Evolutionary conservation across 2,329 filamentous ascomycete species (phyloP).

Genomic region (Sporothrix dimorphospora): DNA sequence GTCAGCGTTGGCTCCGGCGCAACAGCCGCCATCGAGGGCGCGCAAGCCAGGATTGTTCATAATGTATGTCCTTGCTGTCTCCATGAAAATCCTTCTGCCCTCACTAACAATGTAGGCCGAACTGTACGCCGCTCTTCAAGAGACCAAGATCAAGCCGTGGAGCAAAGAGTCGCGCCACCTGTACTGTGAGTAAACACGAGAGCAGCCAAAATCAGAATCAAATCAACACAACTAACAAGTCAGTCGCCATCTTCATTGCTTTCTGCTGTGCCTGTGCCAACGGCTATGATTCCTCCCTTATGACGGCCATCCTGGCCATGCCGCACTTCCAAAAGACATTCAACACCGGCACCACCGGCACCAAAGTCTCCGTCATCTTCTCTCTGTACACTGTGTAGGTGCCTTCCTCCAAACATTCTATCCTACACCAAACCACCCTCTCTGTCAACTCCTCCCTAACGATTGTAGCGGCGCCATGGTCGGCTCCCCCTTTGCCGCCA

Average conservation of each 20-base stretch:
- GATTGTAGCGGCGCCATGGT: conserved; percentile 47
- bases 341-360: conserved; percentile 39
- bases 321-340: conserved; percentile 47
- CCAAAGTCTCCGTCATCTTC: background rate
- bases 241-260: conserved; percentile 49
- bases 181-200: conserved; percentile 41
- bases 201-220: background rate
- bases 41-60: conserved; percentile 23
- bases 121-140: conserved; percentile 38
- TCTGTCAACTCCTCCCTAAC: background rate
- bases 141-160: conserved; percentile 28
- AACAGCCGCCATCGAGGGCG: conserved; percentile 18
- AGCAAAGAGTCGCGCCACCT: conserved; percentile 36
- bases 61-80: conserved; percentile 13
- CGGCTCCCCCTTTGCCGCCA: conserved; percentile 47
- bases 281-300: conserved; percentile 53
- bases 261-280: conserved; percentile 54
- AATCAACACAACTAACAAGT: background rate
- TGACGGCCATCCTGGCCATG: conserved; percentile 52
- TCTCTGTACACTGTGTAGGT: conserved; percentile 5
- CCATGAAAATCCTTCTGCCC: no score
- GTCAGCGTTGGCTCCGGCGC: conserved; percentile 22
- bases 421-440: no score
- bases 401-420: no score
- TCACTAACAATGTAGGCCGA: conserved; percentile 45